Evolutionary conservation across 768 basidiomycete species (phyloP), one percentile per base, ranked within the genome.

Genomic region (Hebeloma cylindrosporum): DNA sequence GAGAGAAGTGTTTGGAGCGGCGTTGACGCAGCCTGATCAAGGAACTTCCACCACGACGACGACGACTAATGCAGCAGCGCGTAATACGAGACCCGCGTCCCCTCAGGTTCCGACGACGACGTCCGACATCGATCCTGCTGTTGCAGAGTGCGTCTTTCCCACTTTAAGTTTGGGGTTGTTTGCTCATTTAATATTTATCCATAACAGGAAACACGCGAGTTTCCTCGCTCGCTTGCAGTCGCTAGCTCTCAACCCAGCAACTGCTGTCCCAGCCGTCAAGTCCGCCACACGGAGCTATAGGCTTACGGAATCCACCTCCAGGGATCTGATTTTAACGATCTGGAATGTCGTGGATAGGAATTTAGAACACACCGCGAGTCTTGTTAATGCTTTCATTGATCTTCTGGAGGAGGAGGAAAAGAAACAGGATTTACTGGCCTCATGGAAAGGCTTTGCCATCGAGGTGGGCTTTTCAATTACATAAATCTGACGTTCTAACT

Each of bases 291-390:
- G 90, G 7, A 80, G 86, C 21, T 99, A 86, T 66, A 77, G 80
- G 18, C 63, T 74, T 2, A 82, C 82, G 30, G 94, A 99, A 60
- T 79, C 82, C 7, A 80, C 78, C 29, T 88, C 93, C 2, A 74
- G 82, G 3, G 95, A 95, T 63, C 73, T 97, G 50, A 84, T 97
- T 39, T 83, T 84, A 29, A 94, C 89, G 0, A 72, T 94, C n/a
- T 95, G 84, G 83, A 88, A 83, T 59, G 74, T 65, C 31, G 54
- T 67, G 65, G 69, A 73, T 44, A 57, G 60, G 39, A 66, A 69
- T 32, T 61, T 87, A 16, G 92, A 96, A 40, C 74, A 80, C 22
- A 88, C 90, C 0, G 83, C 83, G 0, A 81, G 85, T 49, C 76
- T 89, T 25, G 71, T 92, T 32, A 86, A 83, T 47, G 70, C 77